phyloP scores from a whole-genome alignment of 1,284 basidiomycete genomes.

The Ganoderma multipileum region DNA sequence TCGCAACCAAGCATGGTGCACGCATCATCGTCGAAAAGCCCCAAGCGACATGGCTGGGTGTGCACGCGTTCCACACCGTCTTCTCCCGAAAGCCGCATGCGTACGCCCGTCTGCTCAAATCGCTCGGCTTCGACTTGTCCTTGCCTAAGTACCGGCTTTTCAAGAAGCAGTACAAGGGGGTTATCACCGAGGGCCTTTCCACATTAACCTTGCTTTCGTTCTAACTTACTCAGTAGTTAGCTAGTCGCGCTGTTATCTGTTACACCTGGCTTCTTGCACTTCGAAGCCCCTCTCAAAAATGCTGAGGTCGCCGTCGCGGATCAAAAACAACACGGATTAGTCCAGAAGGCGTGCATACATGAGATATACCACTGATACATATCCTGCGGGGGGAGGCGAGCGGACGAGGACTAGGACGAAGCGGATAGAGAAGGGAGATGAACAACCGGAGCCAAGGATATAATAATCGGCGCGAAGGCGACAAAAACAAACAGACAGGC shows the following conservation, averaged over 20 bases:
- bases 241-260: background rate
- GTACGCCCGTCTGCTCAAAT: conserved; percentile 55
- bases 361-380: conserved; percentile 34
- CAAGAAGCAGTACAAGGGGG: conserved; percentile 48
- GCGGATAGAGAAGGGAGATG: conserved; percentile 4
- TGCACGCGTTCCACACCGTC: conserved; percentile 75
- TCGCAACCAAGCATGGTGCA: conserved; percentile 48
- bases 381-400: conserved; percentile 23
- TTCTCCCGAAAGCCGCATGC: conserved; percentile 60
- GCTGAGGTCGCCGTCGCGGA: background rate
- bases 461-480: conserved; percentile 19
- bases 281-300: background rate
- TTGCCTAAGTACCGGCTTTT: conserved; percentile 51
- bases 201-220: conserved; percentile 30
- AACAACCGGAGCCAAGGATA: conserved; percentile 11
- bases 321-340: conserved; percentile 28
- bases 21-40: conserved; percentile 53
- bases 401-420: background rate
- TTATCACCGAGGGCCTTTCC: conserved; percentile 55
- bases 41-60: conserved; percentile 78
- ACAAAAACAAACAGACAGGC: conserved; percentile 3
- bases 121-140: conserved; percentile 57
- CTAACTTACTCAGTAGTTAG: conserved; percentile 9
- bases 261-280: background rate
- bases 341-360: conserved; percentile 33